These are phyloP conservation scores for Saccharomycopsis oosterbeekiorum DNA, from an alignment of 805 yeast genomes.

Conservation along the genomic window DNA sequence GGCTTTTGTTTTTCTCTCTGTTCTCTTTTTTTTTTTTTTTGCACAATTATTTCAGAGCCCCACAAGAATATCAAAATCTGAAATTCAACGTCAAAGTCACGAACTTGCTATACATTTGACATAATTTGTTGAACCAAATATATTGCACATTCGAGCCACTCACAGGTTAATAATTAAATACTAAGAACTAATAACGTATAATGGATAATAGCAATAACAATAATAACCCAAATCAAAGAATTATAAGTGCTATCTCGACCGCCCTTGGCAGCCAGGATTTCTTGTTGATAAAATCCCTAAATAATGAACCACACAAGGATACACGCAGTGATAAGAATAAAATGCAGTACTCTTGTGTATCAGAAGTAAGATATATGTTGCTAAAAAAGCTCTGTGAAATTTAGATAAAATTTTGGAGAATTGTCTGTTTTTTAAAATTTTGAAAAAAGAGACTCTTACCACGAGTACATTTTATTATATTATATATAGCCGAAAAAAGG, in stretches of 20 bases:
- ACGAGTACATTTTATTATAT: not conserved
- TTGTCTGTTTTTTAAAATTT: not conserved
- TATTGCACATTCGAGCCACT: not conserved
- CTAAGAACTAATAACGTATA: not conserved
- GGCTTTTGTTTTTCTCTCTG: not conserved
- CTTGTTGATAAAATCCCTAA: constrained; percentile 4
- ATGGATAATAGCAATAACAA: not conserved
- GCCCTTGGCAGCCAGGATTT: constrained; percentile 13
- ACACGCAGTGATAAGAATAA: not conserved
- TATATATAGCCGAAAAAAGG: not conserved
- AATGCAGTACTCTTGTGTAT: constrained; percentile 2
- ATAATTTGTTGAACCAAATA: too few species aligned
- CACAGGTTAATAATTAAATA: not conserved
- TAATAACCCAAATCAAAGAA: constrained; percentile 1
- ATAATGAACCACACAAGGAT: not conserved
- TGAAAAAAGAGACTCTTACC: not conserved
- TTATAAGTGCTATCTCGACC: constrained; percentile 3
- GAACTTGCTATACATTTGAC: not conserved
- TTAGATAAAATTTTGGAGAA: not conserved
- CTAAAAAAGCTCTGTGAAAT: constrained; percentile 3
- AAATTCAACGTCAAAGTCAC: not conserved
- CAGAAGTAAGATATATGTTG: constrained; percentile 7
- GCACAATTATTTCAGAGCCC: not conserved
- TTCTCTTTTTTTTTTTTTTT: not conserved
- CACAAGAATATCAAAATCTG: not conserved